Conservation (phyloP, 768 basidiomycete genomes). For the Baorangia bicolor region DNA sequence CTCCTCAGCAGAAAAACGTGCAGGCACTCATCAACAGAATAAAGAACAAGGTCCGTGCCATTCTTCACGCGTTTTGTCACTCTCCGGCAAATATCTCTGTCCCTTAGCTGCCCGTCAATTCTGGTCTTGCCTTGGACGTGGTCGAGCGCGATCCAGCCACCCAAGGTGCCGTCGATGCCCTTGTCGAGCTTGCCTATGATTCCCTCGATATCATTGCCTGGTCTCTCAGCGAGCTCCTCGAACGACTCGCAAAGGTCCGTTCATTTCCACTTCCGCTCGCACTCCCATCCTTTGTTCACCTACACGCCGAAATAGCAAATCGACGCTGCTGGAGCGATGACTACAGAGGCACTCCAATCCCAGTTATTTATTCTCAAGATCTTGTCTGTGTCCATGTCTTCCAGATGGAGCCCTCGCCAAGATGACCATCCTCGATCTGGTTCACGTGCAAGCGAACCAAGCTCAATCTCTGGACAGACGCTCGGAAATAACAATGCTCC, state of each 20-base stretch:
- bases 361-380: constrained; percentile 86
- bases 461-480: constrained; percentile 31
- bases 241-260: constrained; percentile 72
- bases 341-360: constrained; percentile 78
- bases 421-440: constrained; percentile 40
- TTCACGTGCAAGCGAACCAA: constrained; percentile 43
- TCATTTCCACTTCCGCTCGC: constrained; percentile 5
- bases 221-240: constrained; percentile 73
- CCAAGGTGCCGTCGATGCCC: constrained; percentile 71
- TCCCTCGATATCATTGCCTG: constrained; percentile 79
- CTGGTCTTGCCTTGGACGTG: constrained; percentile 68
- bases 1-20: constrained; percentile 81
- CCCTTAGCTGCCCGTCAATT: constrained; percentile 77
- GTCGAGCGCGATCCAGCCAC: constrained; percentile 77
- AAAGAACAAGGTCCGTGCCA: constrained; percentile 66
- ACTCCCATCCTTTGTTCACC: constrained; percentile 11
- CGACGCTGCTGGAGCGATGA: constrained; percentile 48
- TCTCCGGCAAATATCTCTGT: background rate
- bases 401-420: constrained; percentile 60
- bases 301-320: constrained; percentile 43
- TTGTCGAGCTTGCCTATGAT: constrained; percentile 77
- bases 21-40: constrained; percentile 77
- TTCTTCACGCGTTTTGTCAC: background rate
- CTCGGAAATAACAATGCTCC: constrained; percentile 35
- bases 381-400: constrained; percentile 71